Percentiles rank a stretch among this genome's conserved stretches.
Conservation (phyloP, 2,329 filamentous ascomycete species). For the Cladosporium sp. region DNA sequence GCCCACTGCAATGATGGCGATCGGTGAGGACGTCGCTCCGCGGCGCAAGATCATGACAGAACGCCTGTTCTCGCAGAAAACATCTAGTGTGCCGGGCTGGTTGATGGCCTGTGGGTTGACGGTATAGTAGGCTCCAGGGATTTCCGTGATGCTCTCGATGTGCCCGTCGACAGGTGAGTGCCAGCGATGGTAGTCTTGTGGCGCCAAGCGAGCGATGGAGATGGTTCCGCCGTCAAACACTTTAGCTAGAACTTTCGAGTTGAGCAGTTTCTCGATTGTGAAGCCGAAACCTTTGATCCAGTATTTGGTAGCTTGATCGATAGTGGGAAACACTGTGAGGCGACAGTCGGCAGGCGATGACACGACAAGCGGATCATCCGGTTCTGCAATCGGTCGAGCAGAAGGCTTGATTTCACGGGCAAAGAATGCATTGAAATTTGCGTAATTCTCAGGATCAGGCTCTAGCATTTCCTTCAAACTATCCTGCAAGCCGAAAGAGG, state of each 20-base stretch:
- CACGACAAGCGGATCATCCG: constrained; percentile 30
- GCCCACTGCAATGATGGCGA: constrained; percentile 40
- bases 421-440: constrained; percentile 44
- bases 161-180: constrained; percentile 34
- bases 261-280: constrained; percentile 31
- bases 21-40: constrained; percentile 22
- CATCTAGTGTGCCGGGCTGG: constrained; percentile 37
- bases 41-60: constrained; percentile 37
- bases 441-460: constrained; percentile 37
- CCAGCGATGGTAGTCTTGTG: constrained; percentile 42
- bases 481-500: constrained; percentile 34
- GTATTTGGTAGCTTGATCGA: constrained; percentile 37
- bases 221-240: constrained; percentile 35
- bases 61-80: constrained; percentile 42
- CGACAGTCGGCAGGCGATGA: constrained; percentile 38
- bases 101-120: constrained; percentile 43
- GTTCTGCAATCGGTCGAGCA: constrained; percentile 36
- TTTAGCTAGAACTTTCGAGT: constrained; percentile 25
- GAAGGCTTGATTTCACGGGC: constrained; percentile 34
- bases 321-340: constrained; percentile 35
- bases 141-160: constrained; percentile 33
- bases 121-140: constrained; percentile 39
- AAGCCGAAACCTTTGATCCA: constrained; percentile 44
- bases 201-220: constrained; percentile 38
- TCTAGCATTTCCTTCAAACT: constrained; percentile 33